Percentiles rank a stretch among this genome's conserved stretches.
These are phyloP conservation scores for Begonia peltatifolia DNA, from an alignment of 306 rosid species.

Conservation along the genomic window DNA sequence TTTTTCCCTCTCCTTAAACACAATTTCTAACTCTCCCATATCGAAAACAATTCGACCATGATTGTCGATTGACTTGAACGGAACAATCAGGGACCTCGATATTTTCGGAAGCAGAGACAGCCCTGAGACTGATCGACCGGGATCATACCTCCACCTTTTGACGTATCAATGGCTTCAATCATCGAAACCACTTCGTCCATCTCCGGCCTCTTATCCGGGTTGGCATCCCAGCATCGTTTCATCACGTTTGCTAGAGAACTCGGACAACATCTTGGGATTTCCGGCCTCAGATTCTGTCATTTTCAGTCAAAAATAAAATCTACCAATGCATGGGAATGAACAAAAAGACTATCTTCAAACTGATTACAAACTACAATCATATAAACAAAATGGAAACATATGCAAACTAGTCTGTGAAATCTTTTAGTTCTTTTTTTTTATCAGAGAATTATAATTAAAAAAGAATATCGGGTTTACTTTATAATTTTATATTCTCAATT, in stretches of 20 bases:
- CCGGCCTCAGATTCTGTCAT: slow-evolving; percentile 82
- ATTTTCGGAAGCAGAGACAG: slow-evolving; percentile 75
- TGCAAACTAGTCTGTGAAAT: too few relatives aligned
- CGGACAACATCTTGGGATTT: slow-evolving; percentile 95
- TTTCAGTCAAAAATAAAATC: background rate
- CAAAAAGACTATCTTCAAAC: too few relatives aligned
- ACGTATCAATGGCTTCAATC: slow-evolving; percentile 86
- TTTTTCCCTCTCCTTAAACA: too few relatives aligned
- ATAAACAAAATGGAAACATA: too few relatives aligned
- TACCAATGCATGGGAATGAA: too few relatives aligned
- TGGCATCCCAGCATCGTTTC: slow-evolving; percentile 96
- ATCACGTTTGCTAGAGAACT: slow-evolving; percentile 80
- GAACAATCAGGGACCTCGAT: slow-evolving; percentile 57
- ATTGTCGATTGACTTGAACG: slow-evolving; percentile 2
- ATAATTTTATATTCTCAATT: too few relatives aligned
- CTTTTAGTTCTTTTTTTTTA: too few relatives aligned
- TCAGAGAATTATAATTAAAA: too few relatives aligned
- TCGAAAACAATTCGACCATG: too few relatives aligned
- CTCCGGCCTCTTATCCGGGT: slow-evolving; percentile 87
- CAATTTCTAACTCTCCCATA: too few relatives aligned
- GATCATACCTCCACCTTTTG: slow-evolving; percentile 98
- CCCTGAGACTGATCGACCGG: slow-evolving; percentile 80
- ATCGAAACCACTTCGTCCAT: slow-evolving; percentile 92
- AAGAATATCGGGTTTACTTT: too few relatives aligned
- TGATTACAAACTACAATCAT: too few relatives aligned